A percentile compares a stretch with the other conserved stretches of the same genome.
phyloP scores from a whole-genome alignment of 441 rosid genomes.

The Adansonia rubrostipa region DNA sequence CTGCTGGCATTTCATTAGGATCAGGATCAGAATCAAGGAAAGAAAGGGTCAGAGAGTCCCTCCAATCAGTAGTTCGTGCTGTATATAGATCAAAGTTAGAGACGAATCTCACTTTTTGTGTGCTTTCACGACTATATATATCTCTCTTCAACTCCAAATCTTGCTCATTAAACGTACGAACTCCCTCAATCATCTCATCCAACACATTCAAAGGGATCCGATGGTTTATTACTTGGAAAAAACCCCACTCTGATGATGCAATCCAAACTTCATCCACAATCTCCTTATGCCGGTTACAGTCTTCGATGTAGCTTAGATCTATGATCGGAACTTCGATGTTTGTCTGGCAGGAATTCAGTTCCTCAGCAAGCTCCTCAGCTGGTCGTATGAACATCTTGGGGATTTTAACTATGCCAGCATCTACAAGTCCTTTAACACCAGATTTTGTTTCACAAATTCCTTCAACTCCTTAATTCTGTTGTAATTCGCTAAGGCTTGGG shows the following conservation, averaged over 20 bases:
- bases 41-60: slow-evolving; percentile 32
- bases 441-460: slow-evolving; percentile 44
- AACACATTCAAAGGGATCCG: slow-evolving; percentile 43
- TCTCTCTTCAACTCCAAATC: too few species aligned
- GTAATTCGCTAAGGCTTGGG: not conserved
- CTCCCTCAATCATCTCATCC: slow-evolving; percentile 46
- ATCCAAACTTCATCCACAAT: slow-evolving; percentile 23
- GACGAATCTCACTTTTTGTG: too few species aligned
- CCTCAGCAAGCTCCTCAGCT: slow-evolving; percentile 9
- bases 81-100: slow-evolving; percentile 11
- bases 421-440: slow-evolving; percentile 53
- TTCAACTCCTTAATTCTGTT: slow-evolving; percentile 36
- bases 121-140: too few species aligned
- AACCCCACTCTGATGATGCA: slow-evolving; percentile 37
- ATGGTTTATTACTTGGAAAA: slow-evolving; percentile 42
- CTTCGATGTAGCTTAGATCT: slow-evolving; percentile 27
- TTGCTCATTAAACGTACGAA: slow-evolving; percentile 29
- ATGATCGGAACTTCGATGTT: slow-evolving; percentile 30
- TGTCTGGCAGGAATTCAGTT: not conserved
- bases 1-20: slow-evolving; percentile 32
- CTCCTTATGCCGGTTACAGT: not conserved
- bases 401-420: slow-evolving; percentile 36
- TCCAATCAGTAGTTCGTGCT: slow-evolving; percentile 38
- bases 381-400: slow-evolving; percentile 45
- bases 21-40: slow-evolving; percentile 20